phyloP scores from a whole-genome alignment of 2,329 filamentous ascomycete genomes.

The Paramyrothecium roridum region DNA sequence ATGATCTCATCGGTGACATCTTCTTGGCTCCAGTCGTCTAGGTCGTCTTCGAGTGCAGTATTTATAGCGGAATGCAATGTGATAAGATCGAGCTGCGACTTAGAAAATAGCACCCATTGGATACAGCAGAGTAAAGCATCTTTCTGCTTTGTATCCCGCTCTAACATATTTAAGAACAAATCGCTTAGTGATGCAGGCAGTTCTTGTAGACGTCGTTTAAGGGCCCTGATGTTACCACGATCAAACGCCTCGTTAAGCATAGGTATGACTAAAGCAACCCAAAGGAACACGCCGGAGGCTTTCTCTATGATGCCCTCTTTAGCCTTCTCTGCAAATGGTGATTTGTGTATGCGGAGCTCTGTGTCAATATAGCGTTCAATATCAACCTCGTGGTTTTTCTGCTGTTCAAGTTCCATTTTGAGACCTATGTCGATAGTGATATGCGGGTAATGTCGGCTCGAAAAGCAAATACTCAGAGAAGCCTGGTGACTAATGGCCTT shows the following conservation, averaged over 20 bases:
- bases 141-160: slow-evolving; percentile 4
- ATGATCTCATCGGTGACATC: not conserved
- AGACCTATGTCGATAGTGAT: slow-evolving; percentile 26
- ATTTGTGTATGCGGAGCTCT: slow-evolving; percentile 3
- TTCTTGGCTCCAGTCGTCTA: too few relatives aligned
- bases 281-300: slow-evolving; percentile 40
- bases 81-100: slow-evolving; percentile 32
- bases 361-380: slow-evolving; percentile 14
- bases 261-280: slow-evolving; percentile 34
- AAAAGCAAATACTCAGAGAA: slow-evolving; percentile 33
- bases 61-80: slow-evolving; percentile 39
- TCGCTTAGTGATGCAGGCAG: too few relatives aligned
- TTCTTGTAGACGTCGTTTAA: slow-evolving; percentile 7
- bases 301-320: slow-evolving; percentile 25
- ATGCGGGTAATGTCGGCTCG: slow-evolving; percentile 44
- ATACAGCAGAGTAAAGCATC: slow-evolving; percentile 42
- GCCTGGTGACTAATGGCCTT: slow-evolving; percentile 6
- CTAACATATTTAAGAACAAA: too few relatives aligned
- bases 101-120: slow-evolving; percentile 50
- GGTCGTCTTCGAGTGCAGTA: too few relatives aligned
- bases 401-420: slow-evolving; percentile 27
- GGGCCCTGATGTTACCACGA: slow-evolving; percentile 14
- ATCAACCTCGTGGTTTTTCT: slow-evolving; percentile 23
- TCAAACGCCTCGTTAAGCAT: slow-evolving; percentile 33
- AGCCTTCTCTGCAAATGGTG: not conserved